These are phyloP conservation scores for Isatis tinctoria DNA, from an alignment of 345 rosid species.

Conservation along the genomic window DNA sequence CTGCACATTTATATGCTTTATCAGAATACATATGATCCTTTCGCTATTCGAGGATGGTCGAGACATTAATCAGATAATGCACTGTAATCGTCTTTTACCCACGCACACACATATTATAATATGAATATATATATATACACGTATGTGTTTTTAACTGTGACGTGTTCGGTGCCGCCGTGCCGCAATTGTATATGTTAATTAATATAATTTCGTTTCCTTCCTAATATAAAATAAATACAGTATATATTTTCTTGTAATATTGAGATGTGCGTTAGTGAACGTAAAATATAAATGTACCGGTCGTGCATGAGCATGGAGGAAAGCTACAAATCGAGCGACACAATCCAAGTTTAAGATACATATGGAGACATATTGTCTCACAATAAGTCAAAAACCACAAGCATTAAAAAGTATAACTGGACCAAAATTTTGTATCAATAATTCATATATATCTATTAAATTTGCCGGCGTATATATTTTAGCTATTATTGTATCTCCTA, in stretches of 20 bases:
- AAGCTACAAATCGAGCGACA: constrained; percentile 32
- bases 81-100: background rate
- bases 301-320: constrained; percentile 35
- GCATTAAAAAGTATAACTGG: background rate
- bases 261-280: constrained; percentile 7
- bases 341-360: constrained; percentile 26
- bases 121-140: background rate
- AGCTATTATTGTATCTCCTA: constrained; percentile 12
- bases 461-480: background rate
- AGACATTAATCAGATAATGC: background rate
- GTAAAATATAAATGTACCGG: constrained; percentile 2
- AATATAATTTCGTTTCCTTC: background rate
- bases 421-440: constrained; percentile 16
- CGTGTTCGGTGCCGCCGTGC: constrained; percentile 9
- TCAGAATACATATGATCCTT: background rate
- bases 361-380: constrained; percentile 24
- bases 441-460: constrained; percentile 1
- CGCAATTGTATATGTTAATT: background rate
- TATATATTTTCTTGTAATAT: background rate
- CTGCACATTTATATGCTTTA: background rate
- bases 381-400: constrained; percentile 24
- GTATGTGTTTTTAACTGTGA: background rate
- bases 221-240: background rate
- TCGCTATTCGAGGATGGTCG: background rate
- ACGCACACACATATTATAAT: background rate